These are phyloP conservation scores for Passiflora organensis DNA, from an alignment of 345 rosid genomes.

Conservation along the genomic window DNA sequence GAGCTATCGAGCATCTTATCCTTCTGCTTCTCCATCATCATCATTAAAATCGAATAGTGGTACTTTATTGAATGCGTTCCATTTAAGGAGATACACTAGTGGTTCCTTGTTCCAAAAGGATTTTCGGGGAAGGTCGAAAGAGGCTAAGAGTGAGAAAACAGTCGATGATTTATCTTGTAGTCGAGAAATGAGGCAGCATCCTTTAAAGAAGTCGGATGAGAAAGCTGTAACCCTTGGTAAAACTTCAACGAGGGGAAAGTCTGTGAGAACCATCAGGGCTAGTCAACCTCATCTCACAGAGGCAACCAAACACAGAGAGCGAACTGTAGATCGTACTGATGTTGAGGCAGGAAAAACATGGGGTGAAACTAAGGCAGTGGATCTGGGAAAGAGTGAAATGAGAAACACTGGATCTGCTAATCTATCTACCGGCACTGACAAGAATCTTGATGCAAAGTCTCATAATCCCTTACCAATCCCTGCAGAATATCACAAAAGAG, in stretches of 20 bases:
- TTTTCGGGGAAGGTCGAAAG: conserved; percentile 13
- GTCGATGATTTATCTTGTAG: conserved; percentile 18
- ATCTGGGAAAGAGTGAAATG: conserved; percentile 15
- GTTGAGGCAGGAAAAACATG: conserved; percentile 10
- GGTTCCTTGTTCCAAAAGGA: conserved; percentile 34
- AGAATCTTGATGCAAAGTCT: conserved; percentile 11
- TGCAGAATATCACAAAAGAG: conserved; percentile 15
- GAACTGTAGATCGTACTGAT: conserved; percentile 17
- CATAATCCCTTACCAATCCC: conserved; percentile 7
- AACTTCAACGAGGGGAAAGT: conserved; percentile 49
- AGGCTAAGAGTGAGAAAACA: conserved; percentile 16
- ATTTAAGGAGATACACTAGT: conserved; percentile 28
- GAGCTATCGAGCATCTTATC: conserved; percentile 24
- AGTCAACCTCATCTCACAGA: conserved; percentile 18
- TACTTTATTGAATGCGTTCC: conserved; percentile 30
- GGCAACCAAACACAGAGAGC: conserved; percentile 25
- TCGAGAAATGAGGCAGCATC: conserved; percentile 25
- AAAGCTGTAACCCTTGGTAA: conserved; percentile 24
- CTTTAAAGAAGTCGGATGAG: conserved; percentile 29
- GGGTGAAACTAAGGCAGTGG: conserved; percentile 17
- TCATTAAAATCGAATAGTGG: conserved; percentile 7
- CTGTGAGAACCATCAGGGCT: conserved; percentile 60
- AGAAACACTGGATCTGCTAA: conserved; percentile 11
- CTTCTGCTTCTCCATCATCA: conserved; percentile 22
- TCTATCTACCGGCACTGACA: conserved; percentile 9